Evolutionary conservation across 179 eudicot genomes (phyloP).

Genomic region (Gypsophila paniculata): DNA sequence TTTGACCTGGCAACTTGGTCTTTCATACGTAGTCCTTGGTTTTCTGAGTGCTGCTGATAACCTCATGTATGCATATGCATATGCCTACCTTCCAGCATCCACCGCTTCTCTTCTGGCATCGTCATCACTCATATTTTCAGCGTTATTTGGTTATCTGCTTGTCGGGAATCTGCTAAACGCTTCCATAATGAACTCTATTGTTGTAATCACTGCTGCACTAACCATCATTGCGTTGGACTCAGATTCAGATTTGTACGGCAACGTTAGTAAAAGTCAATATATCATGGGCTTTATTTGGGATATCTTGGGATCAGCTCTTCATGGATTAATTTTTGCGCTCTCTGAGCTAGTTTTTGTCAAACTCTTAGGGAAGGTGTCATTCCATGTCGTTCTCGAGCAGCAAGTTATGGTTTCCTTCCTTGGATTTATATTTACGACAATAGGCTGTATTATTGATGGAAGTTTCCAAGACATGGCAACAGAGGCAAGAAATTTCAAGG

Average conservation of each 20-base stretch:
- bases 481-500: constrained; percentile 57
- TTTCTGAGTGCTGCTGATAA: constrained; percentile 82
- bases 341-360: constrained; percentile 72
- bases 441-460: constrained; percentile 44
- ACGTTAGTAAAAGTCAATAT: constrained; percentile 48
- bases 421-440: constrained; percentile 67
- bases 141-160: constrained; percentile 63
- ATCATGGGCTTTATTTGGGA: constrained; percentile 63
- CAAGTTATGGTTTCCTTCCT: constrained; percentile 81
- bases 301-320: constrained; percentile 69
- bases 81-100: constrained; percentile 91
- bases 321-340: constrained; percentile 83
- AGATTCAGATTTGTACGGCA: constrained; percentile 53
- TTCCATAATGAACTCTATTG: constrained; percentile 60
- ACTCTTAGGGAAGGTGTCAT: constrained; percentile 54
- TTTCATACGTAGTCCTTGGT: constrained; percentile 55
- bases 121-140: constrained; percentile 66
- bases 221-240: constrained; percentile 76
- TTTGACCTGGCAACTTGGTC: constrained; percentile 44
- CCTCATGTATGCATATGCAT: constrained; percentile 85
- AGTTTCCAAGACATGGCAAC: constrained; percentile 52
- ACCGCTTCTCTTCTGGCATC: constrained; percentile 86
- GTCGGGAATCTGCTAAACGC: constrained; percentile 73
- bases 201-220: constrained; percentile 71
- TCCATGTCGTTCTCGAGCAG: constrained; percentile 85